Base-by-base conservation (phyloP, 129 eudicot species). In the Flaveria ramosissima region DNA sequence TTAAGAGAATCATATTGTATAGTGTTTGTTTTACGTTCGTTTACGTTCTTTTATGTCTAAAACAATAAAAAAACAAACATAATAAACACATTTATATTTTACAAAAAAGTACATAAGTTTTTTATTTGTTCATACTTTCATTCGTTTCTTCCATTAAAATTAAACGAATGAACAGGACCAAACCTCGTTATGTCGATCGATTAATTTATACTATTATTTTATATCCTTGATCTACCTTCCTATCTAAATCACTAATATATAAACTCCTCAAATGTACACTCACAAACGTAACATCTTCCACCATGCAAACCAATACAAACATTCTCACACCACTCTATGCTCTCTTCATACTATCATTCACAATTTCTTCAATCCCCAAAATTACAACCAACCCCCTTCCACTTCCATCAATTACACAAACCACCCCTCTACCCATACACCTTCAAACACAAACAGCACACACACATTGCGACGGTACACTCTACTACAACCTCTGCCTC, bases 401-500 rank as follows among this genome's bases (percentile, higher is more conserved):
- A 70, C 62, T 84, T 80, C 71, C 71, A 67, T 1, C 59, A 77
- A 42, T 20, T 32, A 27, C 71, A 77, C 63, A 82, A 71, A 17
- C 70, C 26, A 64, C 82, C 79, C 86, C 70, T 16, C 51, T 60
- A 15, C 75, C 72, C 21, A 78, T 88, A 0, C 92, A 86, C 67
- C 27, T 88, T 73, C 92, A 89, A 83, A 78, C 83, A 53, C 86
- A 81, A 80, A 45, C 79, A 9, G 91, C 94, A 0, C 41, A 72
- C 10, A 42, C 91, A 39, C 70, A 85, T 57, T 93, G 98, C 85
- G 68, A 89, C 0, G 98, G 85, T 77, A 72, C 97, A 15, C 83
- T 93, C 7, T 87, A 90, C 84, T 89, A 83, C 20, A 78, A 84
- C 9, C 96, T 87, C 26, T 93, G 98, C 71, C 80, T 84, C n/a